Percentiles rank a stretch among this genome's conserved stretches.
phyloP scores from a whole-genome alignment of 306 rosid genomes.

The Gastrolobium villosum region DNA sequence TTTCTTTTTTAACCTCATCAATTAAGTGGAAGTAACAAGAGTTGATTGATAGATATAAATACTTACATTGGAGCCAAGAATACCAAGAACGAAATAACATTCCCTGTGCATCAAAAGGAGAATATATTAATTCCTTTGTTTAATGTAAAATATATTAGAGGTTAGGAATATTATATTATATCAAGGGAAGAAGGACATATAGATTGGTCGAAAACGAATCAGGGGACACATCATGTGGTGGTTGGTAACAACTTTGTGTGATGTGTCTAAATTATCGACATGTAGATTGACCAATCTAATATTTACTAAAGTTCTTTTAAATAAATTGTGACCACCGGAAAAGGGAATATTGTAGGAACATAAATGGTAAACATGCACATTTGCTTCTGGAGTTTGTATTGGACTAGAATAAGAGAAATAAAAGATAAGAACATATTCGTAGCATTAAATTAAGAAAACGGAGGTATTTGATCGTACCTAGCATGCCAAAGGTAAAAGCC shows the following conservation, averaged over 20 bases:
- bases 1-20: not conserved
- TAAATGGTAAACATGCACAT: too few species aligned
- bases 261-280: too few species aligned
- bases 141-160: not conserved
- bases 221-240: too few species aligned
- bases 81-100: conserved; percentile 82
- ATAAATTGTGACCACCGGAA: too few species aligned
- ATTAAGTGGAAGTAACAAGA: not conserved
- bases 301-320: too few species aligned
- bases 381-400: too few species aligned
- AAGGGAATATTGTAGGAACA: too few species aligned
- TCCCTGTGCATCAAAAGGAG: conserved; percentile 60
- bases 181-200: not conserved
- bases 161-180: not conserved
- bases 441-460: too few species aligned
- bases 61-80: conserved; percentile 94
- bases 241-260: too few species aligned
- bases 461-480: conserved; percentile 55
- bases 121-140: not conserved
- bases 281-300: too few species aligned
- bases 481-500: conserved; percentile 79
- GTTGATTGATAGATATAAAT: not conserved
- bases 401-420: too few species aligned
- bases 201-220: too few species aligned
- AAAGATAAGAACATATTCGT: not conserved